Percentiles rank a stretch among this genome's conserved stretches.
Conservation (phyloP, 441 rosid genomes). For the Populus hybrid region DNA sequence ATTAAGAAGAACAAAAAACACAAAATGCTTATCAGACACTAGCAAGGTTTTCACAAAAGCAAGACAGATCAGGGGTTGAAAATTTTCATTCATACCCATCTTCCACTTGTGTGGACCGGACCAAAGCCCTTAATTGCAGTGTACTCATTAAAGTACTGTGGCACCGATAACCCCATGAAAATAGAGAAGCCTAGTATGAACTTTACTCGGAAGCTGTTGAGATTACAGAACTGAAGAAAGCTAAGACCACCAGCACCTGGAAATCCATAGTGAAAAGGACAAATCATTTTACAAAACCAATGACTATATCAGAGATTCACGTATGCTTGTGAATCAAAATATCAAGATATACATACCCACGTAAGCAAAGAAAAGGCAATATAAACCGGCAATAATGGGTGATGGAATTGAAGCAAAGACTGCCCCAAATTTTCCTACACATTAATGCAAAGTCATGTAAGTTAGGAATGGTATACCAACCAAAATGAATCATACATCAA, state of each 20-base stretch:
- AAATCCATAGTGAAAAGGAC: slow-evolving; percentile 2
- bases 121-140: slow-evolving; percentile 82
- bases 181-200: slow-evolving; percentile 86
- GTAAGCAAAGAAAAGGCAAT: slow-evolving; percentile 92
- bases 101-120: slow-evolving; percentile 74
- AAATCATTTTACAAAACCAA: slow-evolving; percentile 8
- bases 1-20: neutral
- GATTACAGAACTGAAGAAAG: slow-evolving; percentile 92
- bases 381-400: slow-evolving; percentile 79
- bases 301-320: slow-evolving; percentile 6
- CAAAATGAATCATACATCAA: neutral
- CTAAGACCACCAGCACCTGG: slow-evolving; percentile 84
- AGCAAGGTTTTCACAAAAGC: neutral
- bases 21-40: slow-evolving; percentile 1
- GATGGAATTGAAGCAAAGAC: slow-evolving; percentile 95
- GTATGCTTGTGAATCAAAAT: neutral
- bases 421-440: slow-evolving; percentile 94
- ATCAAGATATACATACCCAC: slow-evolving; percentile 59
- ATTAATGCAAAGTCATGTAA: slow-evolving; percentile 4
- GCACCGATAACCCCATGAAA: slow-evolving; percentile 57
- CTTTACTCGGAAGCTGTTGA: slow-evolving; percentile 78
- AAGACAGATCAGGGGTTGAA: neutral
- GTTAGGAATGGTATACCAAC: slow-evolving; percentile 8
- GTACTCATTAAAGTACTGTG: slow-evolving; percentile 56
- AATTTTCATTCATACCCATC: slow-evolving; percentile 62